These are phyloP conservation scores for Cladosporium sp. DNA, from an alignment of 2,329 filamentous ascomycete genomes.

Conservation along the genomic window DNA sequence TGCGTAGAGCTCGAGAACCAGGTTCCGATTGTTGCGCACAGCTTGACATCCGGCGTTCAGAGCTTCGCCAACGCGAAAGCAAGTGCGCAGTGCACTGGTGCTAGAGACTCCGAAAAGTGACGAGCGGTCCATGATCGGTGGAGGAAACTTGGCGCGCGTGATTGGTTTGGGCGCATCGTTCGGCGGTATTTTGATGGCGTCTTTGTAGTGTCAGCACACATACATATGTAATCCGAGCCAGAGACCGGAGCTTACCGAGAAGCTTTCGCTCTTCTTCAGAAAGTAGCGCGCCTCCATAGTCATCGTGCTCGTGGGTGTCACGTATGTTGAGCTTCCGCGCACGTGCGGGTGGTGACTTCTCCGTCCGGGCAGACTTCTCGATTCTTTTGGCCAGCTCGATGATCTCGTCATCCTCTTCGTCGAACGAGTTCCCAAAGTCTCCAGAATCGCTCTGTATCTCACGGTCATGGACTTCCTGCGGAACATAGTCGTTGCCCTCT, in stretches of 20 bases:
- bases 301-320: slow-evolving; percentile 32
- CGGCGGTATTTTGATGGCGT: slow-evolving; percentile 12
- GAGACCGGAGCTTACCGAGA: slow-evolving; percentile 22
- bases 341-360: slow-evolving; percentile 26
- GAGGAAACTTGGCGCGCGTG: slow-evolving; percentile 54
- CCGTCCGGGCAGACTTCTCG: background rate
- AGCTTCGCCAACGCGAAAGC: slow-evolving; percentile 65
- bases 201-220: background rate
- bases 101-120: slow-evolving; percentile 55
- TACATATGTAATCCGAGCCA: background rate
- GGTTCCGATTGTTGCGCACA: slow-evolving; percentile 49
- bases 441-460: background rate
- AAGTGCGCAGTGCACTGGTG: slow-evolving; percentile 54
- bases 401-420: slow-evolving; percentile 22
- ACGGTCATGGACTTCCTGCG: background rate
- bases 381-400: slow-evolving; percentile 18
- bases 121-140: slow-evolving; percentile 52
- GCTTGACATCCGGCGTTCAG: slow-evolving; percentile 51
- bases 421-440: background rate
- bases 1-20: slow-evolving; percentile 64
- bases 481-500: background rate
- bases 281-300: slow-evolving; percentile 34
- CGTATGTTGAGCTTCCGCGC: slow-evolving; percentile 32
- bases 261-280: slow-evolving; percentile 27
- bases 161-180: slow-evolving; percentile 42